Conservation (phyloP, 768 basidiomycete genomes). For the Chiua virens region DNA sequence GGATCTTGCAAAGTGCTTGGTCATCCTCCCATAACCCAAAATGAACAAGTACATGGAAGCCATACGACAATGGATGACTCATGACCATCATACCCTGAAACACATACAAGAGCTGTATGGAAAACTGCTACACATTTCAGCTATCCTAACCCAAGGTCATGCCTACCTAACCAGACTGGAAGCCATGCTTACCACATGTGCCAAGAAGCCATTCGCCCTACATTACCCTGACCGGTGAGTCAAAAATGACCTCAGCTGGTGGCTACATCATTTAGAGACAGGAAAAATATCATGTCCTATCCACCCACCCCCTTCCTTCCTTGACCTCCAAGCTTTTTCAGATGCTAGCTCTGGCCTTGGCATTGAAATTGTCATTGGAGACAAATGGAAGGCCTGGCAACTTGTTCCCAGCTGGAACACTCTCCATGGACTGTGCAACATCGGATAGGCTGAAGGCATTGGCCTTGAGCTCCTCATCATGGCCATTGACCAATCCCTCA, state of each 20-base stretch:
- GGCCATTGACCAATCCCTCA: neutral
- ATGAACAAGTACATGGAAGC: too few species aligned
- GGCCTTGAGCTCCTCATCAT: neutral
- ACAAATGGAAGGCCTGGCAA: constrained; percentile 34
- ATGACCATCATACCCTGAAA: neutral
- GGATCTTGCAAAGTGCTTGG: too few species aligned
- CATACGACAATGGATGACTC: neutral
- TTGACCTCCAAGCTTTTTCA: constrained; percentile 26
- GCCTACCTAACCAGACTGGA: constrained; percentile 22
- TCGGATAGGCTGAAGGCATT: constrained; percentile 39
- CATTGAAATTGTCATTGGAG: constrained; percentile 34
- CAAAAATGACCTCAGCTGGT: constrained; percentile 35
- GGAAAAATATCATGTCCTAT: neutral
- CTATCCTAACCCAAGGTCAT: constrained; percentile 30
- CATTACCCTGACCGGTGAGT: constrained; percentile 3
- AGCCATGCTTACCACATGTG: constrained; percentile 30
- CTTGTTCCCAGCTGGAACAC: constrained; percentile 33
- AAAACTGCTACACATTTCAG: constrained; percentile 23
- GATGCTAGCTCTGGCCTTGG: constrained; percentile 40
- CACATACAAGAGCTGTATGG: constrained; percentile 1
- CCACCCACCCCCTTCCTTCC: neutral
- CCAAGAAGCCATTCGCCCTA: constrained; percentile 32
- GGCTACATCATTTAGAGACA: constrained; percentile 8
- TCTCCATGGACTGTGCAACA: constrained; percentile 30
- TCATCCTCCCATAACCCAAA: too few species aligned